Base-by-base conservation (phyloP, 2,329 filamentous ascomycete genomes). In the Aspergillus transmontanensis region DNA sequence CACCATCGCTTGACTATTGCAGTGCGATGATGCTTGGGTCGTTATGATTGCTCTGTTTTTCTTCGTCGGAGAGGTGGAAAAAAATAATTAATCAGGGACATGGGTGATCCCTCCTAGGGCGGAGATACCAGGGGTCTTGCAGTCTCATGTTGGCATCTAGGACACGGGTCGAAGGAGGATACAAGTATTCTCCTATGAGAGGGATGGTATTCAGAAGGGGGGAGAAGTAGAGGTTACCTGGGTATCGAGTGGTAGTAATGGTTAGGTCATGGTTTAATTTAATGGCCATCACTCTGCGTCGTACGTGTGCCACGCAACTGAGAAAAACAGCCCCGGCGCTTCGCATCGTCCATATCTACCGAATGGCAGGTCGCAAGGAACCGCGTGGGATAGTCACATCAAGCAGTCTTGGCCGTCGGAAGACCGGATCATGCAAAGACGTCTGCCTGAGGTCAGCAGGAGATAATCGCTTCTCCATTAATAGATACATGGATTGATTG, bases 1-100 rank as follows among this genome's bases (percentile, higher is more conserved):
- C 62, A 34, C 61, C 58, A 53, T 63, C 58, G 58, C 58, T 57
- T 57, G 61, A 59, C 45, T 32, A 57, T 55, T 58, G n/a, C 36
- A 21, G 28, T 55, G 26, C 32, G 45, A 56, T 23, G 39, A 36
- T 32, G 43, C 45, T 57, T 61, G 45, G 43, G 43, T 32, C 28
- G 36, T 41, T 46, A 53, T 61, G 46, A 48, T 51, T 58, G 43
- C 59, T 61, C 28, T 53, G 36, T 36, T 62, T 30, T 48, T 58
- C 19, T 12, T 26, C 3, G 26, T 54, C 14, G 48, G 26, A 32
- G 16, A 30, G 14, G n/a, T 36, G 16, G 11, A 14, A 23, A 11
- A 54, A 53, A 41, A 41, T 41, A 41, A 59, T 59, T 54, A 43
- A 32, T 41, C 48, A 45, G 28, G 48, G 21, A 59, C 48, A 50